Evolutionary conservation across 2,329 filamentous ascomycete species (phyloP), one percentile per base, ranked within the genome.

Genomic region (Xylariaceae sp.): DNA sequence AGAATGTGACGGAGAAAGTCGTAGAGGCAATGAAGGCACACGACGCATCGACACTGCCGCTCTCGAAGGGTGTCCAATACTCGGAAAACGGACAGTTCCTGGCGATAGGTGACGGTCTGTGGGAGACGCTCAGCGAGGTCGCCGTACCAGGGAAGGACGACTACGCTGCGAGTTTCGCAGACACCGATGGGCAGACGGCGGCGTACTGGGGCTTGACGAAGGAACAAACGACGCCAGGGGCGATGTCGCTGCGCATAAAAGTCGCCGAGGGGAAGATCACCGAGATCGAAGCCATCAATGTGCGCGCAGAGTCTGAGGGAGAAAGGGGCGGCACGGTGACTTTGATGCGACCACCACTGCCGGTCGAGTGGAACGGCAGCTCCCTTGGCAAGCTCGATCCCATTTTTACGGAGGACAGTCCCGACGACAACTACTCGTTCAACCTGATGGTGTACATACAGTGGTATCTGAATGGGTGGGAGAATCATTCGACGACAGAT

Each of bases 1-100:
- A 50, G 13, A 43, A 41, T 19, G 38, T 44, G 3, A 24, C 51
- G 4, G 38, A 44, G 11, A 39, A 41, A 13, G 43, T 55, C 8
- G 34, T 55, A n/a, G 33, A 44, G 31, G 42, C 47, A 11, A 30
- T 55, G 30, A 39, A 48, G n/a, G 33, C 44, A n/a, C 43, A 52
- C 29, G 43, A 49, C 11, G 30, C 37, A 19, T 43, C 44, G 4
- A 40, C 33, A 3, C 24, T 55, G 18, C 49, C 47, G 8, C 40
- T 53, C 28, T 45, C 50, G 4, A 42, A 44, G 18, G 45, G 41
- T n/a, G 40, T 41, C 16, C 49, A 35, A 7, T 53, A 53, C 28
- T 48, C 50, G 0, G 52, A 55, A 19, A 55, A 55, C 33, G 52
- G 52, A 4, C 52, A 55, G 26, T 48, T 51, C 29, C 39, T 55